Base-by-base conservation (phyloP, 2,329 filamentous ascomycete species). In the Trichophyton equinum region DNA sequence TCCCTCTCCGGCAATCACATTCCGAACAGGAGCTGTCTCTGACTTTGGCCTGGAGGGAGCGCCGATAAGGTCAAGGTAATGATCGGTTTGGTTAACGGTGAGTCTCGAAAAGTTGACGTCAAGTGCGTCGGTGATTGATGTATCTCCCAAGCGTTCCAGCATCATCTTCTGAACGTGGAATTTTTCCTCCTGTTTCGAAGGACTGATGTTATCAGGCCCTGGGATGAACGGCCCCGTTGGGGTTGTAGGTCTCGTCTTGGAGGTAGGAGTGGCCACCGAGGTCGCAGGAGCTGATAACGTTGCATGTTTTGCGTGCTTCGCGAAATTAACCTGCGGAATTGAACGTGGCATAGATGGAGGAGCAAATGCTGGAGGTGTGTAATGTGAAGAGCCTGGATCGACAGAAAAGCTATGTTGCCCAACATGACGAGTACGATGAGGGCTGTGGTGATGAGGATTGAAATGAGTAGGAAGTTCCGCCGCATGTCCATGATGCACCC, bases 121-220 rank as follows among this genome's bases (percentile, higher is more conserved):
- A 6, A 55, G 51, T 9, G 51, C 4, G 2, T 57, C 20, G 6
- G 40, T n/a, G 36, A n/a, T 1, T 20, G 36, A 57, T 2, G 22
- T 44, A 9, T 57, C 55, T 25, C 20, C 36, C 1, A 27, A 22
- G 18, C 40, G 58, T 59, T 62, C 55, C 27, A 59, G 25, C 15
- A 30, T 42, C 47, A 42, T 46, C 36, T 57, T 57, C 36, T 57
- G 55, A 8, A 33, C 25, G 3, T 59, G n/a, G 11, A 62, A 57
- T 22, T 64, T 64, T 40, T 64, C 61, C 42, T 65, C 64, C 9
- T 65, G 64, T 42, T 65, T 65, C 2, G 64, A 58, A 25, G 64
- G 64, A 25, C 63, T 65, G 9, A 64, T 25, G 59, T 62, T 63
- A 27, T 65, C 61, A 7, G 64, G 64, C 11, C 60, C 62, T 46